Percentiles rank a stretch among this genome's conserved stretches.
Conservation (phyloP, 1,284 basidiomycete species). For the Rhodofomes roseus region DNA sequence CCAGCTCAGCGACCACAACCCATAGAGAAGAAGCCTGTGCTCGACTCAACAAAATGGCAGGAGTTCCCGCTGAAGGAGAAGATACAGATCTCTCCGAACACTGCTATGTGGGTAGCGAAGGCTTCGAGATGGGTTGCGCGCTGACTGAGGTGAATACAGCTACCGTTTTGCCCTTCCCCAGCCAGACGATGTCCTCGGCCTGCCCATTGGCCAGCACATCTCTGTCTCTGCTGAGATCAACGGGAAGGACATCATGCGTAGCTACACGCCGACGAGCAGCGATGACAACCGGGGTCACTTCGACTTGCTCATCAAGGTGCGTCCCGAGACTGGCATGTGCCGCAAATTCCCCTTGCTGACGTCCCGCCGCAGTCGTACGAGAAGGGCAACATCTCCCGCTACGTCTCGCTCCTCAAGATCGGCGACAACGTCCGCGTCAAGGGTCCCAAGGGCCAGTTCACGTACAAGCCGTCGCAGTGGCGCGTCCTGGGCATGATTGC, state of each 20-base stretch:
- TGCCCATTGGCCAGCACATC: constrained; percentile 97
- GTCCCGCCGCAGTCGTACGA: constrained; percentile 74
- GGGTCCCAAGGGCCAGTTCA: constrained; percentile 95
- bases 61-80: constrained; percentile 82
- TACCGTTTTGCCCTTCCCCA: constrained; percentile 89
- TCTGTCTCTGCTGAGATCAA: constrained; percentile 87
- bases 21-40: constrained; percentile 57
- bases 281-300: constrained; percentile 93
- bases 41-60: constrained; percentile 78
- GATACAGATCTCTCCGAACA: constrained; percentile 89
- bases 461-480: constrained; percentile 67
- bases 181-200: constrained; percentile 75
- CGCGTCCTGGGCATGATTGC: constrained; percentile 93
- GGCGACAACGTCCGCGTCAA: constrained; percentile 88
- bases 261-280: constrained; percentile 93
- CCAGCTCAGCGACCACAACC: constrained; percentile 6
- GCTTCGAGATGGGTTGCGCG: not conserved
- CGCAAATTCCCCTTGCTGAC: constrained; percentile 7
- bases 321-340: constrained; percentile 5
- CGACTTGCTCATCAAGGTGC: constrained; percentile 94
- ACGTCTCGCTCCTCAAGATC: constrained; percentile 77
- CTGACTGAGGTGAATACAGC: constrained; percentile 36
- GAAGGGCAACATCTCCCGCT: constrained; percentile 92
- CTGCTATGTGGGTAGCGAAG: constrained; percentile 68
- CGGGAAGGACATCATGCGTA: constrained; percentile 87